phyloP scores from a whole-genome alignment of 169 alveolate genomes.

The Eimeria necatrix region DNA sequence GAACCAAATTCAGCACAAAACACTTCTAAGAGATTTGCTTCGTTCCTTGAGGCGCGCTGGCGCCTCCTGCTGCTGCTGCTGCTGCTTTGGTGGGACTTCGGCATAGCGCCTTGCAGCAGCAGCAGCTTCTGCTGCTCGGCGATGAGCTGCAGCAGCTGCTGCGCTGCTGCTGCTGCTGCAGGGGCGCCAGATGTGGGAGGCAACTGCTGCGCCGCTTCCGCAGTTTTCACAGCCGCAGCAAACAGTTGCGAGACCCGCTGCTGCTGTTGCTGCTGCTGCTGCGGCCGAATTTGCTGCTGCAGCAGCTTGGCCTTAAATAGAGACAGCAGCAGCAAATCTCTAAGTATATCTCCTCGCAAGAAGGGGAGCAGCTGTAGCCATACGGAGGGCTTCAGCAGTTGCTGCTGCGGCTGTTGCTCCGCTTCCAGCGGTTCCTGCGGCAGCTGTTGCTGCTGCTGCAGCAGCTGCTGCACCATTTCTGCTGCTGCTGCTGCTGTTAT shows the following conservation, averaged over 20 bases:
- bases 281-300: not conserved
- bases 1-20: not conserved
- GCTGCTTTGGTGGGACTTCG: not conserved
- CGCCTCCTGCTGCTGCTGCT: conserved; percentile 30
- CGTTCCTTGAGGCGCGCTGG: conserved; percentile 3
- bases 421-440: not conserved
- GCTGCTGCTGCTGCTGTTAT: conserved; percentile 23
- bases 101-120: not conserved
- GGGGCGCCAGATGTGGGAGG: not conserved
- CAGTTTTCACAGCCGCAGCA: not conserved
- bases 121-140: conserved; percentile 41
- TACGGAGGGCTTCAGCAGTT: conserved; percentile 2
- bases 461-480: conserved; percentile 17
- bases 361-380: conserved; percentile 5
- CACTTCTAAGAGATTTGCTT: not conserved
- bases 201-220: not conserved
- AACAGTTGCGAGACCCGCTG: conserved; percentile 14
- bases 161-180: conserved; percentile 37
- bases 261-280: conserved; percentile 50
- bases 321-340: conserved; percentile 19
- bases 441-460: conserved; percentile 1
- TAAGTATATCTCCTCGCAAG: not conserved
- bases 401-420: conserved; percentile 30
- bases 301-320: conserved; percentile 13
- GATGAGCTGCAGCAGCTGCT: conserved; percentile 42